phyloP scores from a whole-genome alignment of 2,329 filamentous ascomycete genomes.

The Aspergillus novofumigatus region DNA sequence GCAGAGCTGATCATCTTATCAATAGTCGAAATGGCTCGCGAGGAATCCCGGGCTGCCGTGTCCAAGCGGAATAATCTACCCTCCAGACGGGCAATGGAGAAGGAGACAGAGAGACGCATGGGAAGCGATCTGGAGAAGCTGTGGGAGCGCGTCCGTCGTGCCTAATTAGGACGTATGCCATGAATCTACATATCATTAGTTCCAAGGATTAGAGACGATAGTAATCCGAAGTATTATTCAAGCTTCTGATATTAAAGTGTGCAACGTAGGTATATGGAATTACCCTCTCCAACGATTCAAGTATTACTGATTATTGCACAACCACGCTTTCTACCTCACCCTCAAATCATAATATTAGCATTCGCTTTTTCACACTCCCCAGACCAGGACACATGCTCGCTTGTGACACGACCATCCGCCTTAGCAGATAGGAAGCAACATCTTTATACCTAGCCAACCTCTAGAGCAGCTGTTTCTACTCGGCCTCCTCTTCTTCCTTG shows the following conservation, averaged over 20 bases:
- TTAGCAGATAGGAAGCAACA: neutral
- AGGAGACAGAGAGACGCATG: conserved; percentile 26
- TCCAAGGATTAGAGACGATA: neutral
- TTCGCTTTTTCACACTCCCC: neutral
- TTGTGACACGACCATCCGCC: neutral
- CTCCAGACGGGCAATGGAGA: conserved; percentile 21
- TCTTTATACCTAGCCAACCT: neutral
- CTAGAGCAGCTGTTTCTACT: conserved; percentile 18
- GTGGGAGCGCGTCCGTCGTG: conserved; percentile 15
- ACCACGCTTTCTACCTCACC: neutral
- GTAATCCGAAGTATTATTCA: neutral
- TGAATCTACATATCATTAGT: neutral
- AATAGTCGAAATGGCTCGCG: conserved; percentile 30
- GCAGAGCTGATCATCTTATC: neutral
- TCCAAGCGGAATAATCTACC: conserved; percentile 23
- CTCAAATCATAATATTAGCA: neutral
- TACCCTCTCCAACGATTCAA: neutral
- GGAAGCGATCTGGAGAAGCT: conserved; percentile 27
- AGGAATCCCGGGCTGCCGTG: conserved; percentile 27
- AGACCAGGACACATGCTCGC: neutral
- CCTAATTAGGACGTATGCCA: neutral
- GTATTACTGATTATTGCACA: neutral
- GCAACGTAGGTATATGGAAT: neutral
- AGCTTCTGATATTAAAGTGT: neutral
- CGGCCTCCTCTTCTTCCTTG: conserved; percentile 44